Evolutionary conservation across 768 basidiomycete genomes (phyloP).

Genomic region (Macrolepiota fuliginosa): DNA sequence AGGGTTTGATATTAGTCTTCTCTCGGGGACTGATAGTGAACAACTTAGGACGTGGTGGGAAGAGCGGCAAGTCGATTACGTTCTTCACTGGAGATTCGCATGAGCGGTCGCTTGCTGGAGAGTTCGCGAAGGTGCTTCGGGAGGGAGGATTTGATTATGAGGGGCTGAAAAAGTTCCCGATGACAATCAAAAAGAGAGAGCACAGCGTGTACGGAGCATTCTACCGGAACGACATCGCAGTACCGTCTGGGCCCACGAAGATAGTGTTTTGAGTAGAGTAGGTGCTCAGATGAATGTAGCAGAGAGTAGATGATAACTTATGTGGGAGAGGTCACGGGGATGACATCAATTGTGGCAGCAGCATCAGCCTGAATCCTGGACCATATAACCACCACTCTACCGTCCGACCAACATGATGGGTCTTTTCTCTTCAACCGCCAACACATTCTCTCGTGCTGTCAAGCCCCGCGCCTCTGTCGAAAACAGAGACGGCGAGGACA

Average conservation of each 20-base stretch:
- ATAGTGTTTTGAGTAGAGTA: slow-evolving; percentile 56
- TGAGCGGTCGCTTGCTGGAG: slow-evolving; percentile 86
- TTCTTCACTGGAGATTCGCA: slow-evolving; percentile 94
- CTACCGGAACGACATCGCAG: slow-evolving; percentile 65
- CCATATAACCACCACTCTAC: not conserved
- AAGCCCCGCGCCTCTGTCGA: slow-evolving; percentile 67
- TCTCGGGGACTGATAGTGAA: no score
- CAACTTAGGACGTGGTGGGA: slow-evolving; percentile 77
- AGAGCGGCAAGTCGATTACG: slow-evolving; percentile 87
- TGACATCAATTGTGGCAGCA: slow-evolving; percentile 14
- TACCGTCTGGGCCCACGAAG: slow-evolving; percentile 66
- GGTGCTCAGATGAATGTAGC: not conserved
- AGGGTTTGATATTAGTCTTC: not conserved
- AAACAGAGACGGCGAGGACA: slow-evolving; percentile 49
- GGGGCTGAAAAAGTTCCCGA: slow-evolving; percentile 82
- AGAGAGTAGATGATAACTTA: not conserved
- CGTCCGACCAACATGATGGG: slow-evolving; percentile 61
- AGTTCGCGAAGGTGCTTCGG: slow-evolving; percentile 84
- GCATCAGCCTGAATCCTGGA: no score
- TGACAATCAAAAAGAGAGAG: slow-evolving; percentile 96
- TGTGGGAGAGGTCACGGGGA: slow-evolving; percentile 14
- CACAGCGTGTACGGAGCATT: slow-evolving; percentile 90
- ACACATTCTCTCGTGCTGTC: slow-evolving; percentile 48
- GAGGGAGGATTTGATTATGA: slow-evolving; percentile 84
- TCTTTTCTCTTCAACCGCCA: slow-evolving; percentile 69